These are phyloP conservation scores for Stachybotrys chlorohalonatus DNA, from an alignment of 2,329 filamentous ascomycete species.

Conservation along the genomic window DNA sequence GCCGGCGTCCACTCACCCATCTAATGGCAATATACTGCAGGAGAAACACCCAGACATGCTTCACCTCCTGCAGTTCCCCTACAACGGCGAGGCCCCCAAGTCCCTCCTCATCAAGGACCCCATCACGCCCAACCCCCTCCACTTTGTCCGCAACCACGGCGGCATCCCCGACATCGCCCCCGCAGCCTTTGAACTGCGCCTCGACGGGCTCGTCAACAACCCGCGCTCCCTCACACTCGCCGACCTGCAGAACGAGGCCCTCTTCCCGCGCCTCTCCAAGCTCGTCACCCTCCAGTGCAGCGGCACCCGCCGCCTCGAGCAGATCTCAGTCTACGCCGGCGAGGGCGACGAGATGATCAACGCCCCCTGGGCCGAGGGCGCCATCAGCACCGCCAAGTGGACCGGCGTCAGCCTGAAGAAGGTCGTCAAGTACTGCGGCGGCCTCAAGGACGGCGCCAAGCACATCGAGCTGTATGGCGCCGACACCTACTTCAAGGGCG, in stretches of 20 bases:
- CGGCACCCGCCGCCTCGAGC: slow-evolving; percentile 60
- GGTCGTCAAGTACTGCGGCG: slow-evolving; percentile 61
- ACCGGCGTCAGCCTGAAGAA: slow-evolving; percentile 59
- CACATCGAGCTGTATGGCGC: slow-evolving; percentile 62
- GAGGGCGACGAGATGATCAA: slow-evolving; percentile 54
- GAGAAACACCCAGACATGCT: slow-evolving; percentile 54
- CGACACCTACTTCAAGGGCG: slow-evolving; percentile 65
- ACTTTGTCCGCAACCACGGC: slow-evolving; percentile 65
- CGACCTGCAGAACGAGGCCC: slow-evolving; percentile 50
- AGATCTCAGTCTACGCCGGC: slow-evolving; percentile 56
- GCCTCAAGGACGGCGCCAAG: slow-evolving; percentile 41
- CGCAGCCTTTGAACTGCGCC: slow-evolving; percentile 39
- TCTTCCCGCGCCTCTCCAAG: slow-evolving; percentile 51
- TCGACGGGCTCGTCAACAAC: slow-evolving; percentile 53
- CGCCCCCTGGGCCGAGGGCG: slow-evolving; percentile 54
- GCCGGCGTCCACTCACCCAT: not conserved
- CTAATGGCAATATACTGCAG: not conserved
- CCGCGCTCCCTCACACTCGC: slow-evolving; percentile 47
- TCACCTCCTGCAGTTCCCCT: slow-evolving; percentile 53
- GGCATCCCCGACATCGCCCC: slow-evolving; percentile 58
- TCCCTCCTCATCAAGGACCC: slow-evolving; percentile 43
- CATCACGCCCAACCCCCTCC: slow-evolving; percentile 48
- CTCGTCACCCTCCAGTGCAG: slow-evolving; percentile 58
- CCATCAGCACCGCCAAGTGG: slow-evolving; percentile 57
- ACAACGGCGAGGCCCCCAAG: slow-evolving; percentile 55